These are phyloP conservation scores for Truncatella angustata DNA, from an alignment of 2,329 filamentous ascomycete genomes.

Conservation along the genomic window DNA sequence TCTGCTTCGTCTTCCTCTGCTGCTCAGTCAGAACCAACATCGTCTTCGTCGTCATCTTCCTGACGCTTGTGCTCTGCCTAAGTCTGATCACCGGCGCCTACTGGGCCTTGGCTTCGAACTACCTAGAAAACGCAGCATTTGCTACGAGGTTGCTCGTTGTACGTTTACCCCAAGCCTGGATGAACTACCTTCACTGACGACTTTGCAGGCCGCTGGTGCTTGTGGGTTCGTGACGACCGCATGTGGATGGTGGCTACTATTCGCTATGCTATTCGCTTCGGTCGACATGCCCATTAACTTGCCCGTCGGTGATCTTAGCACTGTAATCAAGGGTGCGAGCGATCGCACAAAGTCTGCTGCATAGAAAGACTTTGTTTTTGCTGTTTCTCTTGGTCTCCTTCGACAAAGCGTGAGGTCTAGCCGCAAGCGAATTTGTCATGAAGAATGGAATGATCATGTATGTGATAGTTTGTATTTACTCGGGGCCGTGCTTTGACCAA, in stretches of 20 bases:
- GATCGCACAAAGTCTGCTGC: slow-evolving; percentile 6
- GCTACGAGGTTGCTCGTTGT: slow-evolving; percentile 30
- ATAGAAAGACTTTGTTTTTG: not conserved
- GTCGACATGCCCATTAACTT: slow-evolving; percentile 19
- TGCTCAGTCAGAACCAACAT: slow-evolving; percentile 71
- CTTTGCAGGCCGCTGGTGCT: slow-evolving; percentile 17
- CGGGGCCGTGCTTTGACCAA: no score
- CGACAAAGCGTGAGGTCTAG: no score
- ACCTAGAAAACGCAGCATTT: slow-evolving; percentile 25
- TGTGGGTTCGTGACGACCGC: slow-evolving; percentile 17
- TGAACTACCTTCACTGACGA: slow-evolving; percentile 2
- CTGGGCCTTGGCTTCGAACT: slow-evolving; percentile 50
- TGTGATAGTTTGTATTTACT: no score
- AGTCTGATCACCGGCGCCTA: slow-evolving; percentile 58
- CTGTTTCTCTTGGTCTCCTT: not conserved
- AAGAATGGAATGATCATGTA: no score
- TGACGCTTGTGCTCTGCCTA: slow-evolving; percentile 59
- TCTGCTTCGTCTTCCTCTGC: slow-evolving; percentile 66
- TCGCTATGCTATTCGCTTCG: slow-evolving; percentile 17
- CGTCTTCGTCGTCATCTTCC: slow-evolving; percentile 68
- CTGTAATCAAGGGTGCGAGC: slow-evolving; percentile 14
- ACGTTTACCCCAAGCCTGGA: slow-evolving; percentile 7
- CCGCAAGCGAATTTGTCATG: no score
- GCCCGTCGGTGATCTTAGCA: slow-evolving; percentile 21
- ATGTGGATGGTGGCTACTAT: slow-evolving; percentile 18